These are phyloP conservation scores for Dactylellina leptospora DNA, from an alignment of 2,329 filamentous ascomycete species.

Conservation along the genomic window DNA sequence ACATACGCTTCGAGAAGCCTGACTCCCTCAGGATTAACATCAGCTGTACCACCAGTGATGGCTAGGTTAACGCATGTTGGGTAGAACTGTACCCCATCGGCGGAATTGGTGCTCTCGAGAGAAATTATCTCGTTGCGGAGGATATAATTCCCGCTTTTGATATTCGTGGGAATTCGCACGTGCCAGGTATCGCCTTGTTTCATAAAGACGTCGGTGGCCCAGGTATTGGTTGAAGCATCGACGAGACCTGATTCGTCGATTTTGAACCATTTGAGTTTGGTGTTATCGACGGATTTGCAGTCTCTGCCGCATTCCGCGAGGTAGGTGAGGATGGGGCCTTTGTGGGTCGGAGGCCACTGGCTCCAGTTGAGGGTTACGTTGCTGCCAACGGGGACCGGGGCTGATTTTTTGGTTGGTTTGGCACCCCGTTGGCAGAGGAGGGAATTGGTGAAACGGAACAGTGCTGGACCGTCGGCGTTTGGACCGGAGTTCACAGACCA, in stretches of 20 bases:
- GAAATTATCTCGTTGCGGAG: slow-evolving; percentile 66
- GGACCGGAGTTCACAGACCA: slow-evolving; percentile 53
- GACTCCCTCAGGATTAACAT: slow-evolving; percentile 55
- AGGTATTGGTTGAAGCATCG: slow-evolving; percentile 58
- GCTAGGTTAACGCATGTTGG: slow-evolving; percentile 66
- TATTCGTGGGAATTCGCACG: slow-evolving; percentile 59
- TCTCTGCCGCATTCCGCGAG: slow-evolving; percentile 62
- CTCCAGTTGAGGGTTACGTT: slow-evolving; percentile 64
- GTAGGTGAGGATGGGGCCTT: slow-evolving; percentile 64
- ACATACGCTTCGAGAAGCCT: slow-evolving; percentile 60
- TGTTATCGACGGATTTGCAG: slow-evolving; percentile 62
- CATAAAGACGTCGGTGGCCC: slow-evolving; percentile 63
- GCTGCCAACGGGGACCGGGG: slow-evolving; percentile 63
- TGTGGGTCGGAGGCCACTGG: slow-evolving; percentile 65
- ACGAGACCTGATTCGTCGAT: slow-evolving; percentile 58
- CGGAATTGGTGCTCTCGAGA: slow-evolving; percentile 60
- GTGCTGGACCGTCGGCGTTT: slow-evolving; percentile 56
- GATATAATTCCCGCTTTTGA: slow-evolving; percentile 63
- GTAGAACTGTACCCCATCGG: slow-evolving; percentile 65
- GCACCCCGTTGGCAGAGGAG: slow-evolving; percentile 65
- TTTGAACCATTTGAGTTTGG: slow-evolving; percentile 58
- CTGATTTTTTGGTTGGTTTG: slow-evolving; percentile 61
- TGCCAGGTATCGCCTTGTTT: slow-evolving; percentile 65
- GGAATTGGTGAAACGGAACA: slow-evolving; percentile 62
- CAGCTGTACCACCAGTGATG: slow-evolving; percentile 61